Evolutionary conservation across 495 filamentous ascomycete genomes (phyloP).

Genomic region (Penicillium egyptiacum): DNA sequence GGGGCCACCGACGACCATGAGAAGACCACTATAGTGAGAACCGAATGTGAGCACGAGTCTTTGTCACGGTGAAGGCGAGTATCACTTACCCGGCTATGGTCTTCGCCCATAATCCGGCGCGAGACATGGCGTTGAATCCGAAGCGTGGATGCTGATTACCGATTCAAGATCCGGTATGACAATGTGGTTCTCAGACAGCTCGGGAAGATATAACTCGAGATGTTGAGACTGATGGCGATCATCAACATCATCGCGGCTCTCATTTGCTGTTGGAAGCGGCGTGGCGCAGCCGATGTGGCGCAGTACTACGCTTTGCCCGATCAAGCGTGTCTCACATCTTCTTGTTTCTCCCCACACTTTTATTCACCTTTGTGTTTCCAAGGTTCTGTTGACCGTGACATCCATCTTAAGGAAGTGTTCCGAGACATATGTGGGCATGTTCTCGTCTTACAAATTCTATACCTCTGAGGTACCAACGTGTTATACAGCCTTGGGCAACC

Average conservation of each 20-base stretch:
- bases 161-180: not conserved
- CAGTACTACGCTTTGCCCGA: conserved; percentile 7
- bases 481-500: not conserved
- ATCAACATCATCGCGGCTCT: conserved; percentile 25
- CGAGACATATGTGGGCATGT: not conserved
- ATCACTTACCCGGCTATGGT: conserved; percentile 51
- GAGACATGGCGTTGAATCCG: conserved; percentile 44
- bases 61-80: not conserved
- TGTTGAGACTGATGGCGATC: conserved; percentile 17
- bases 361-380: not conserved
- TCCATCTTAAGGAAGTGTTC: not conserved
- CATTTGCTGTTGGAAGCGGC: conserved; percentile 17
- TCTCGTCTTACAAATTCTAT: not conserved
- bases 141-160: not conserved
- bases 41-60: conserved; percentile 13
- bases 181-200: conserved; percentile 1
- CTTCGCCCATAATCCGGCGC: conserved; percentile 54
- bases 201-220: not conserved
- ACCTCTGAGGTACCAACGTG: not conserved
- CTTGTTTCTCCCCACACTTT: conserved; percentile 6
- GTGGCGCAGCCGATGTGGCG: conserved; percentile 21
- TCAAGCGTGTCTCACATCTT: not conserved
- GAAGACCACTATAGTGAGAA: conserved; percentile 55
- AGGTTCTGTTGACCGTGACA: not conserved
- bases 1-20: conserved; percentile 78